A percentile compares a stretch with the other conserved stretches of the same genome.
Evolutionary conservation across 2,329 filamentous ascomycete genomes (phyloP).

Genomic region (Aspergillus glaucus): DNA sequence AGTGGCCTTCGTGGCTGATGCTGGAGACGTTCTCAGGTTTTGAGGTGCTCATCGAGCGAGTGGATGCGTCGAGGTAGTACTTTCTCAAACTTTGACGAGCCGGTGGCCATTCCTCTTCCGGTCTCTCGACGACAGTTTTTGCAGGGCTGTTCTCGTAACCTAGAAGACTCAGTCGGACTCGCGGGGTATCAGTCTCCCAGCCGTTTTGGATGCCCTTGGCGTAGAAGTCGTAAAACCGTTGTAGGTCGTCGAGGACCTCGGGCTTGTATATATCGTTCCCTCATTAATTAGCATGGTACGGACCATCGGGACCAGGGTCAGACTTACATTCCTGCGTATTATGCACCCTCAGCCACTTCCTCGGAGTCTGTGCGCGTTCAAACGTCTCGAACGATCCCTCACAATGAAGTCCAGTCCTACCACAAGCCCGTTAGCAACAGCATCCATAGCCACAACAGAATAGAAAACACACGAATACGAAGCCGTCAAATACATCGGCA

Average conservation of each 20-base stretch:
- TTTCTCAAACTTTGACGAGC: neutral
- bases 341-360: slow-evolving; percentile 20
- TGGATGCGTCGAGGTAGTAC: slow-evolving; percentile 1
- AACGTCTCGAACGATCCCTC: slow-evolving; percentile 17
- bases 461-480: slow-evolving; percentile 14
- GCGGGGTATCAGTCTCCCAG: slow-evolving; percentile 9
- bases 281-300: neutral
- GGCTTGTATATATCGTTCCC: slow-evolving; percentile 21
- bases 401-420: slow-evolving; percentile 12
- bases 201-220: slow-evolving; percentile 5
- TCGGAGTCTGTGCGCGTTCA: slow-evolving; percentile 3
- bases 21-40: neutral
- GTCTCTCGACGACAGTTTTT: slow-evolving; percentile 1
- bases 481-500: slow-evolving; percentile 18
- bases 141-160: slow-evolving; percentile 4
- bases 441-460: neutral
- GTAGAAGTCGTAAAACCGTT: slow-evolving; percentile 11
- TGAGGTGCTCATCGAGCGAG: neutral
- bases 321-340: slow-evolving; percentile 16
- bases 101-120: slow-evolving; percentile 2
- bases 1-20: slow-evolving; percentile 2
- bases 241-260: slow-evolving; percentile 14
- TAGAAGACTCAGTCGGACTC: slow-evolving; percentile 2
- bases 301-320: neutral
- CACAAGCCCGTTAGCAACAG: too few relatives aligned